Base-by-base conservation (phyloP, 495 filamentous ascomycete genomes). In the Talaromyces borbonicus region DNA sequence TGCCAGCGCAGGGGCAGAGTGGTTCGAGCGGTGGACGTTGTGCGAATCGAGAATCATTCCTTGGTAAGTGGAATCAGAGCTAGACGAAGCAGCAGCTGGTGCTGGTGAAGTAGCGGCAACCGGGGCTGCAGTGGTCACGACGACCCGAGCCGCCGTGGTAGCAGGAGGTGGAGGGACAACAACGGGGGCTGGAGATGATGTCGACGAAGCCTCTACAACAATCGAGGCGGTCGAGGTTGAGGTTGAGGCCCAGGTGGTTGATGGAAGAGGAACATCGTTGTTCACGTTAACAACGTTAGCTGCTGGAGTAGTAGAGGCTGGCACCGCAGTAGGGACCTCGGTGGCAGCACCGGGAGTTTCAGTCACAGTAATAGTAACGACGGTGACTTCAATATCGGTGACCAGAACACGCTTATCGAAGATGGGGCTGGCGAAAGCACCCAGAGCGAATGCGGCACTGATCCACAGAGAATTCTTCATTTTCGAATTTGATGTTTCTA, bases 11-110 rank as follows among this genome's bases (percentile, higher is more conserved):
- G 59, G 54, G 26, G 79, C 78, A 16, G 83, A 84, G 71, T 96
- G 89, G 67, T 86, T 89, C 58, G 75, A 73, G 53, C 92, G 90
- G 63, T 89, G 84, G 31, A 80, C 50, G 69, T 96, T 95, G 77
- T 98, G 92, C 63, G 83, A 78, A 56, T 79, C 70, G 30, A 90
- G 56, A 12, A 77, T 62, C 4, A 58, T 49, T 33, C 57, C 53
- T 53, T 69, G 51, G 60, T 81, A 83, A 36, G 54, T 39, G 32
- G 54, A 62, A 39, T 23, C 41, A 16, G 56, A 24, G 19, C 43
- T 27, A 19, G 50, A 39, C 23, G 50, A 31, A 20, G 47, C 36
- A 24, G 49, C 47, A 27, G 39, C 49, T 8, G 52, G 41, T 40
- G 42, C 45, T 41, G 45, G 44, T 32, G 52, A 43, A 11, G 52